phyloP scores from a whole-genome alignment of 140 eudicot species.

The Anethum foeniculum region DNA sequence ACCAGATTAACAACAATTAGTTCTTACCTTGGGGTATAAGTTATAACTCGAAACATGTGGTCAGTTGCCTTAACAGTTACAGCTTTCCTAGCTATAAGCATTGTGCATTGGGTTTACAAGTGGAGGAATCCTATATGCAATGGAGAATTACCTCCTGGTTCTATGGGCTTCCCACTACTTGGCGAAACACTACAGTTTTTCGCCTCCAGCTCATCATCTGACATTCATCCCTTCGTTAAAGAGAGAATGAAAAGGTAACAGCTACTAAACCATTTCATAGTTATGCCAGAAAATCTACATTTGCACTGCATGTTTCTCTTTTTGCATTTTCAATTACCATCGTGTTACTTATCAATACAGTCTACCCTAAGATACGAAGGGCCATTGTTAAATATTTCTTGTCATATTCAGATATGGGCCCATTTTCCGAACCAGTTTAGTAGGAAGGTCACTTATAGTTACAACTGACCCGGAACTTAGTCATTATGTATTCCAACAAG shows the following conservation, averaged over 20 bases:
- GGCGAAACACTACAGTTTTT: conserved; percentile 81
- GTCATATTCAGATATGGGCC: conserved; percentile 62
- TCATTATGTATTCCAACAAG: conserved; percentile 69
- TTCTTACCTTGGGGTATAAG: background rate
- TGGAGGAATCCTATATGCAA: conserved; percentile 75
- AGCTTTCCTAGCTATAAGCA: conserved; percentile 24
- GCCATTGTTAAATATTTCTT: background rate
- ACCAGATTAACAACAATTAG: background rate
- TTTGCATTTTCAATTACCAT: background rate
- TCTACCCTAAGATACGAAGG: background rate
- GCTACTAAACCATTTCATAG: background rate
- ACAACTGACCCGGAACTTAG: conserved; percentile 71
- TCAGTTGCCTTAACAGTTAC: conserved; percentile 26
- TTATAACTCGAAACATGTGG: conserved; percentile 29
- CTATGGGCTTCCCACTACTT: conserved; percentile 90
- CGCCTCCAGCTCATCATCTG: conserved; percentile 51
- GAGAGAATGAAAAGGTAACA: conserved; percentile 72
- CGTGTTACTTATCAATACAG: background rate
- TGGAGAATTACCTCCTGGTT: conserved; percentile 72
- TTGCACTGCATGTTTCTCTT: conserved; percentile 1
- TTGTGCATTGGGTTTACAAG: conserved; percentile 53
- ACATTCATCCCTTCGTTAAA: conserved; percentile 61
- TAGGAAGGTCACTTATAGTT: conserved; percentile 61
- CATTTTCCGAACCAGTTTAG: conserved; percentile 63
- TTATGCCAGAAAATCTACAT: background rate